Conservation (phyloP, 2,329 filamentous ascomycete species). For the Colletotrichum zoysiae region DNA sequence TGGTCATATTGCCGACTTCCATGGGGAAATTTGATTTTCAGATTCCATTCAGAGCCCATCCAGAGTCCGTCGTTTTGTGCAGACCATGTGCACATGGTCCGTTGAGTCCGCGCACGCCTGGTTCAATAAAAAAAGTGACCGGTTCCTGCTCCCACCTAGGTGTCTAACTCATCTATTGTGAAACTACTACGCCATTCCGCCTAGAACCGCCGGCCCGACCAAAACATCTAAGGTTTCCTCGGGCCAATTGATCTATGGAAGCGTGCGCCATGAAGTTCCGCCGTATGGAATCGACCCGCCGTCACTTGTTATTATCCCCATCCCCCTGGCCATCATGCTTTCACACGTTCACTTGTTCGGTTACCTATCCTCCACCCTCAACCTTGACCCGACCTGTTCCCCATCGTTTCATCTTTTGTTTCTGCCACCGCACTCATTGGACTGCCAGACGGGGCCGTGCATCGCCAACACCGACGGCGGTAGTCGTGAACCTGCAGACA, state of each 20-base stretch:
- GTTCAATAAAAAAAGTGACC: background rate
- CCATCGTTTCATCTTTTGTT: slow-evolving; percentile 35
- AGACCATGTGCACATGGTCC: background rate
- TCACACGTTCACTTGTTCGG: background rate
- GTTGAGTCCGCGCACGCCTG: background rate
- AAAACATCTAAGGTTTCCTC: background rate
- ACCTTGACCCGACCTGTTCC: slow-evolving; percentile 21
- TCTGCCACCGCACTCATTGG: slow-evolving; percentile 23
- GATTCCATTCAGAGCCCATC: too few species aligned
- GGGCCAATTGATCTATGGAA: slow-evolving; percentile 4
- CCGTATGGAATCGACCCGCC: background rate
- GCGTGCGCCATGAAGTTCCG: background rate
- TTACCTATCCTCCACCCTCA: slow-evolving; percentile 13
- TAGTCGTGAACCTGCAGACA: background rate
- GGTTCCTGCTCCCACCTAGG: background rate
- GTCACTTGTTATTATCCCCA: background rate
- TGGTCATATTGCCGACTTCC: background rate
- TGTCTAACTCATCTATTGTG: slow-evolving; percentile 11
- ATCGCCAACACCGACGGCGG: slow-evolving; percentile 4
- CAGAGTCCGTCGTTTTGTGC: background rate
- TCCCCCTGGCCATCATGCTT: background rate
- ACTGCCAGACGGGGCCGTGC: slow-evolving; percentile 25
- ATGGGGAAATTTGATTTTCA: background rate
- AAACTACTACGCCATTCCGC: slow-evolving; percentile 1
- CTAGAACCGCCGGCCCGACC: background rate